These are phyloP conservation scores for Yarrowia sp. DNA, from an alignment of 805 yeast species.

Conservation along the genomic window DNA sequence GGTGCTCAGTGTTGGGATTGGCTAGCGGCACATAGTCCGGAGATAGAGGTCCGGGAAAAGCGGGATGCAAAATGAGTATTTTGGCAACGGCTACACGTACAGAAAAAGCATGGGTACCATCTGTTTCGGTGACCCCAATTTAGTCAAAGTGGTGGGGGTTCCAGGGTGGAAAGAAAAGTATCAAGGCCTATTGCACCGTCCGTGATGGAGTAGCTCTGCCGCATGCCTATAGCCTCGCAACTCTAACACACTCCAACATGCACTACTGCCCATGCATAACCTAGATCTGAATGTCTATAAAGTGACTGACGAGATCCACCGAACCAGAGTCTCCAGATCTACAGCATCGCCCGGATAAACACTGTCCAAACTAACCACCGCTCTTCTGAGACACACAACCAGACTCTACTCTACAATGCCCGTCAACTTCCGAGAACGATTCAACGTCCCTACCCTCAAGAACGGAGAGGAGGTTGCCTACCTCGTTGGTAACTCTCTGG, in stretches of 20 bases:
- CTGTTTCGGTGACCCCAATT: constrained; percentile 9
- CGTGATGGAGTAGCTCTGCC: constrained; percentile 12
- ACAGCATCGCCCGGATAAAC: constrained; percentile 6
- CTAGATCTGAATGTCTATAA: constrained; percentile 22
- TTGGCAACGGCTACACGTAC: constrained; percentile 5
- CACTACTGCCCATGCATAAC: constrained; percentile 9
- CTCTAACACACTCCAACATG: constrained; percentile 1
- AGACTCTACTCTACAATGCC: constrained; percentile 8
- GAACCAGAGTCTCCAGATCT: constrained; percentile 6
- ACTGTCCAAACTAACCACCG: neutral
- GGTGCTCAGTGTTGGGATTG: constrained; percentile 16
- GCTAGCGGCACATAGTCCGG: constrained; percentile 14
- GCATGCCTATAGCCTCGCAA: constrained; percentile 15
- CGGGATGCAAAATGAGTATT: neutral
- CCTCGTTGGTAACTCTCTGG: constrained; percentile 92
- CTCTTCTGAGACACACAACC: neutral
- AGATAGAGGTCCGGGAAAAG: neutral
- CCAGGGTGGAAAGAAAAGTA: neutral
- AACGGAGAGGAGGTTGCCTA: constrained; percentile 47
- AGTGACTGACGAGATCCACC: constrained; percentile 20
- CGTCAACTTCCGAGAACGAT: constrained; percentile 22
- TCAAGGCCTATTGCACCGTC: neutral
- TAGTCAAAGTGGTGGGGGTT: constrained; percentile 18
- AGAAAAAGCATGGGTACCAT: constrained; percentile 25
- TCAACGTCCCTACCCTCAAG: constrained; percentile 30